Conservation (phyloP, 2,329 filamentous ascomycete genomes). For the Sporothrix variecibatus region DNA sequence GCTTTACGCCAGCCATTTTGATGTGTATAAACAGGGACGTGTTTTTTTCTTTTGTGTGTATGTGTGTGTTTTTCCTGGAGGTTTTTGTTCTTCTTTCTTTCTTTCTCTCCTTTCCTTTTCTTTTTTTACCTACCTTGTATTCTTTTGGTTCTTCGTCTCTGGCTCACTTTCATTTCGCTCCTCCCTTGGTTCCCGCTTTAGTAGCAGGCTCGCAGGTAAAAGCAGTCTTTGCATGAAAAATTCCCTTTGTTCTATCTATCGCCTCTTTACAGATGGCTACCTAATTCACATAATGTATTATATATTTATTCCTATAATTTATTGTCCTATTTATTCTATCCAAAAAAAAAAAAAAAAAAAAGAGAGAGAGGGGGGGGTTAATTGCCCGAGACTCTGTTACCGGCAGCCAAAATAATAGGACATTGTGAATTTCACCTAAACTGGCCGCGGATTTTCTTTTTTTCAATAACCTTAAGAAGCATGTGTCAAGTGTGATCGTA, state of each 20-base stretch:
- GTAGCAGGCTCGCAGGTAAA: not conserved
- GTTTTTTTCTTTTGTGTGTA: not conserved
- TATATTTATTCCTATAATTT: not conserved
- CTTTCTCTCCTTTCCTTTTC: constrained; percentile 1
- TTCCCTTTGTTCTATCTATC: not conserved
- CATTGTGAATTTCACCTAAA: too few relatives aligned
- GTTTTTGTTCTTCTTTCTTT: not conserved
- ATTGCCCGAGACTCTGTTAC: too few relatives aligned
- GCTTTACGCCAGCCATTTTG: not conserved
- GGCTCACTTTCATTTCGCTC: not conserved
- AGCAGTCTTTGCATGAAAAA: not conserved
- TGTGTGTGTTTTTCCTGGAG: too few relatives aligned
- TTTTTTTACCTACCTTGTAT: not conserved
- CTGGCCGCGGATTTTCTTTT: too few relatives aligned
- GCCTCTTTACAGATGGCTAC: not conserved
- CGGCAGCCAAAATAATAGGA: too few relatives aligned
- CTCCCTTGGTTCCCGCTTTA: not conserved
- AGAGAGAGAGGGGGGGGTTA: too few relatives aligned
- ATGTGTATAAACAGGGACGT: not conserved
- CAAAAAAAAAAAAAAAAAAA: too few relatives aligned
- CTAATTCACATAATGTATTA: not conserved
- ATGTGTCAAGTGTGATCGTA: too few relatives aligned
- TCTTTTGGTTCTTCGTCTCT: not conserved
- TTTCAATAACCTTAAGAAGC: too few relatives aligned
- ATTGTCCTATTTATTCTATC: too few relatives aligned